Evolutionary conservation across 2,329 filamentous ascomycete species (phyloP).

Genomic region (Botrytis medusae): DNA sequence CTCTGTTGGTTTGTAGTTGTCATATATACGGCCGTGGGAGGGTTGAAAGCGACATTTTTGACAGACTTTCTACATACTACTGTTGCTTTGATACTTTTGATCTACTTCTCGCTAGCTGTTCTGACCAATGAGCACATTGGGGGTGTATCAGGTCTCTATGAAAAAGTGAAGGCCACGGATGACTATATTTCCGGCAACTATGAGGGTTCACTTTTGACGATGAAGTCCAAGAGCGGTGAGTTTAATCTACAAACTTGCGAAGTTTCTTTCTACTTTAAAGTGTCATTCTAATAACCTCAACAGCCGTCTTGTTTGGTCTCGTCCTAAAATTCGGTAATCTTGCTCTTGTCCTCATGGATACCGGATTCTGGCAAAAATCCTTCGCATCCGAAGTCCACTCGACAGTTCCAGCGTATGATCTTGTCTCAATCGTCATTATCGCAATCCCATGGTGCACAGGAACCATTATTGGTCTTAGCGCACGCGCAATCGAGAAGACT

Average conservation of each 20-base stretch:
- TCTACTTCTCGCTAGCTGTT: constrained; percentile 49
- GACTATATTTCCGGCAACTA: constrained; percentile 48
- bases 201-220: constrained; percentile 48
- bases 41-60: constrained; percentile 31
- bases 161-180: constrained; percentile 47
- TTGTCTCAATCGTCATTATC: constrained; percentile 50
- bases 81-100: constrained; percentile 49
- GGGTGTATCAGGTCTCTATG: constrained; percentile 46
- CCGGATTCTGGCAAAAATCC: constrained; percentile 54
- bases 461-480: constrained; percentile 48
- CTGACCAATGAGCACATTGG: constrained; percentile 46
- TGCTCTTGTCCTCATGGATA: constrained; percentile 46
- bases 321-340: constrained; percentile 49
- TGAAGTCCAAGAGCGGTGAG: constrained; percentile 45
- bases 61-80: constrained; percentile 44
- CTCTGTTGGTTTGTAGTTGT: constrained; percentile 32
- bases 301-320: constrained; percentile 46
- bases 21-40: constrained; percentile 28
- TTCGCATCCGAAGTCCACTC: constrained; percentile 50
- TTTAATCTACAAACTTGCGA: not conserved
- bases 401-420: constrained; percentile 45
- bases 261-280: not conserved
- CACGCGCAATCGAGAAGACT: constrained; percentile 46
- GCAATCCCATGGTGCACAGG: constrained; percentile 49
- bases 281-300: not conserved